Base-by-base conservation (phyloP, 2,329 filamentous ascomycete species). In the Fusarium drepaniforme region DNA sequence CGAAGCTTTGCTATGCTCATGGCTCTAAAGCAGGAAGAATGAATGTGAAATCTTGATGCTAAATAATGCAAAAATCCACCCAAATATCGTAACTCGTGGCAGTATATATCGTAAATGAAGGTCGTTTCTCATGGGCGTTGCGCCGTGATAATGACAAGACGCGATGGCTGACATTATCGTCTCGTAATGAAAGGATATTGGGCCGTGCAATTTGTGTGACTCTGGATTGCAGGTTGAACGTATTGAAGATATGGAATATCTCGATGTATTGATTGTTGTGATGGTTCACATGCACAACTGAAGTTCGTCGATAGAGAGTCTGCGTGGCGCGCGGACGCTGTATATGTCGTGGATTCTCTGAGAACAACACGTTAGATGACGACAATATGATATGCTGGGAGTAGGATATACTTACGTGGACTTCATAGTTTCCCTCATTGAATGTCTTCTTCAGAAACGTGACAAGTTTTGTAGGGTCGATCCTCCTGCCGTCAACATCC, bases 331-430 rank as follows among this genome's bases (percentile, higher is more conserved):
- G 15, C 65, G 65, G 37, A 67, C 59, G 15, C 65, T 67, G 44
- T 62, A 53, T 8, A 67, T 58, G 28, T 67, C 59, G 25, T 67
- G 65, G n/a, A 67, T 58, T 61, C 51, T 67, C 65, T 67, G 12
- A 21, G 18, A 23, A 33, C 15, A 35, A 9, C 5, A 8, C 7
- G 44, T 67, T 63, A 67, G 51, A 21, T 30, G 25, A 16, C 23
- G 1, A 13, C 2, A 35, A 35, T 15, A 35, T 13, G 12, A 42
- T 9, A 3, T 42, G 3, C 8, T 11, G 33, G 7, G 5, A 28
- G 16, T 18, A 16, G 35, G 8, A 57, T 16, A 5, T 18, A 38
- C 59, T 57, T 18, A 64, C 65, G 28, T 67, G 65, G 2, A 67
- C 44, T 11, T 67, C 65, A 56, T 67, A 67, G n/a, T 37, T 67